Conservation (phyloP, 768 basidiomycete species). For the Royoungia palumana region DNA sequence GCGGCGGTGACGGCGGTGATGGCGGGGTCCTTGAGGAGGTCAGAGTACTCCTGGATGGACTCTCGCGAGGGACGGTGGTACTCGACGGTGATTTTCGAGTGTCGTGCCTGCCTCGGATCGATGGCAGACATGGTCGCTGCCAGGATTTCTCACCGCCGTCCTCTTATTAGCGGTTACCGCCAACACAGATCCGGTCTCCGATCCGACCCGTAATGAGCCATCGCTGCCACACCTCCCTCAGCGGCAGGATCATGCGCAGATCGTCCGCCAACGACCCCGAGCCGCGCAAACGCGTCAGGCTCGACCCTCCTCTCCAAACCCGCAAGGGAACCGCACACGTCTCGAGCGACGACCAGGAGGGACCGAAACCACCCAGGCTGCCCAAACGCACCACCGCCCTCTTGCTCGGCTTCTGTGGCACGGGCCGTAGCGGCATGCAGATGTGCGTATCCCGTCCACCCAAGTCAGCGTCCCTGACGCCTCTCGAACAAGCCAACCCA, state of each 20-base stretch:
- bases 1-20: constrained; percentile 52
- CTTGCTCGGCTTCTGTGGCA: constrained; percentile 87
- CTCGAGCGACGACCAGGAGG: constrained; percentile 13
- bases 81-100: constrained; percentile 69
- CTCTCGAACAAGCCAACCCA: constrained; percentile 53
- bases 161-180: no score
- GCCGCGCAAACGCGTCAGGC: constrained; percentile 11
- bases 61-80: constrained; percentile 72
- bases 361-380: constrained; percentile 49
- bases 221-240: no score
- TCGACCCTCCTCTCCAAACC: background rate
- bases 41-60: constrained; percentile 75
- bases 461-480: background rate
- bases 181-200: no score
- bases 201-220: no score
- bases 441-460: constrained; percentile 55
- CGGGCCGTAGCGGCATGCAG: constrained; percentile 94
- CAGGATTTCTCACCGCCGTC: no score
- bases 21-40: constrained; percentile 61
- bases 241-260: constrained; percentile 1
- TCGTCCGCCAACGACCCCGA: background rate
- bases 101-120: constrained; percentile 44
- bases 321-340: constrained; percentile 17
- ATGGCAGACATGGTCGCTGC: constrained; percentile 46
- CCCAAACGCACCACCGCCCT: constrained; percentile 86